Conservation (phyloP, 805 yeast genomes). For the Lachancea sp. region DNA sequence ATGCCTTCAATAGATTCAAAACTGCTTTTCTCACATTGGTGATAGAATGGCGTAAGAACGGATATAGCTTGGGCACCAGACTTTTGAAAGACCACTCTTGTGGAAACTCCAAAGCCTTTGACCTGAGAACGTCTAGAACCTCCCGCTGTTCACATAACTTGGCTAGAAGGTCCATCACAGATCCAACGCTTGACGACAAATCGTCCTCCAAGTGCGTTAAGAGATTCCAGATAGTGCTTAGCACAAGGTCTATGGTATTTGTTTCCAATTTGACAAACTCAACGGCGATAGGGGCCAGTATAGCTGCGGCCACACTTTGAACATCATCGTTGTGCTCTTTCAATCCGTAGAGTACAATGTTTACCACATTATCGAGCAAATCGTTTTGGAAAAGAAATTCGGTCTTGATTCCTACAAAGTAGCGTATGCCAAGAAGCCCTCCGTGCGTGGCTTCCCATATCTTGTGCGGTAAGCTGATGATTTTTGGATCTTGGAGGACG, state of each 20-base stretch:
- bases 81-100: slow-evolving; percentile 54
- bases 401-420: slow-evolving; percentile 83
- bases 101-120: slow-evolving; percentile 46
- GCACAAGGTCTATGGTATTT: slow-evolving; percentile 38
- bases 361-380: slow-evolving; percentile 62
- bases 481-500: slow-evolving; percentile 52
- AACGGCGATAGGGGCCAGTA: slow-evolving; percentile 82
- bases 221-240: slow-evolving; percentile 85
- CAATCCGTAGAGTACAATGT: slow-evolving; percentile 82
- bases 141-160: slow-evolving; percentile 76
- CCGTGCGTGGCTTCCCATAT: slow-evolving; percentile 99
- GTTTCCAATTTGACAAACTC: slow-evolving; percentile 68
- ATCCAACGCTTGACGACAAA: slow-evolving; percentile 88
- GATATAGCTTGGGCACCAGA: slow-evolving; percentile 85
- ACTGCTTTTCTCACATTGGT: slow-evolving; percentile 87
- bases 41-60: slow-evolving; percentile 90
- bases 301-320: slow-evolving; percentile 93
- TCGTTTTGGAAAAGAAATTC: slow-evolving; percentile 58
- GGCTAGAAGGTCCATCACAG: slow-evolving; percentile 90
- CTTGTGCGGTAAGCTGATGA: slow-evolving; percentile 36
- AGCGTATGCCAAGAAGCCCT: slow-evolving; percentile 88
- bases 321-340: slow-evolving; percentile 85
- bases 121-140: slow-evolving; percentile 66
- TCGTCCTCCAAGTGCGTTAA: slow-evolving; percentile 83
- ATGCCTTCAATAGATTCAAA: slow-evolving; percentile 69